Conservation (phyloP, 2,329 filamentous ascomycete genomes). For the Aphanoascus verrucosus region DNA sequence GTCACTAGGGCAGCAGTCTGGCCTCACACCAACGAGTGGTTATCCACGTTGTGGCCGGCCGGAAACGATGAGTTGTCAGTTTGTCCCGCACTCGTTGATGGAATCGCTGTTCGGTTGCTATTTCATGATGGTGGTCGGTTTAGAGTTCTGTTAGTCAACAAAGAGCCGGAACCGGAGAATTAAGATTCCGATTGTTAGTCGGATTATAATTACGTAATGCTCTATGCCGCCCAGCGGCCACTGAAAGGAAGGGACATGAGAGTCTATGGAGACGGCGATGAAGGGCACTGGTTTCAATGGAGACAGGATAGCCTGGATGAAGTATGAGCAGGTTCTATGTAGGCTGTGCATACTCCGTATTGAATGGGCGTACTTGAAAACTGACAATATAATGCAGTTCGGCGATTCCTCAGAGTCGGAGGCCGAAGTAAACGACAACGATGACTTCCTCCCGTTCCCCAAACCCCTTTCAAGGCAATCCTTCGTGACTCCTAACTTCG, state of each 20-base stretch:
- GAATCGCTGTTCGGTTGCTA: no score
- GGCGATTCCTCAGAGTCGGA: slow-evolving; percentile 38
- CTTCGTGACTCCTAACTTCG: slow-evolving; percentile 68
- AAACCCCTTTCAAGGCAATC: slow-evolving; percentile 69
- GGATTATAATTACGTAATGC: no score
- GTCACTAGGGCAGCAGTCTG: slow-evolving; percentile 3
- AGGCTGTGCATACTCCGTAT: not conserved
- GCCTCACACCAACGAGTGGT: not conserved
- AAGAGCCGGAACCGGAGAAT: no score
- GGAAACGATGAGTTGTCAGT: slow-evolving; percentile 19
- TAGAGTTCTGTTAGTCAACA: no score
- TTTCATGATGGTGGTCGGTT: no score
- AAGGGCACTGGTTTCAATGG: not conserved
- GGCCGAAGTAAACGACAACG: slow-evolving; percentile 43
- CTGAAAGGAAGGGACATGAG: no score
- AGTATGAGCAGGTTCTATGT: slow-evolving; percentile 17
- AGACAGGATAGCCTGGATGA: not conserved
- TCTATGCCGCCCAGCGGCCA: no score
- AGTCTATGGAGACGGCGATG: no score
- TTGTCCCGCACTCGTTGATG: not conserved
- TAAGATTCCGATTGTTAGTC: no score
- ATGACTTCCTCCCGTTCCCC: slow-evolving; percentile 72
- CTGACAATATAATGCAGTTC: slow-evolving; percentile 25
- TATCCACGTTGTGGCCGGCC: slow-evolving; percentile 15
- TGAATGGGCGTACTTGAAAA: not conserved